Conservation (phyloP, 2,329 filamentous ascomycete species). For the Penicillium sp. region DNA sequence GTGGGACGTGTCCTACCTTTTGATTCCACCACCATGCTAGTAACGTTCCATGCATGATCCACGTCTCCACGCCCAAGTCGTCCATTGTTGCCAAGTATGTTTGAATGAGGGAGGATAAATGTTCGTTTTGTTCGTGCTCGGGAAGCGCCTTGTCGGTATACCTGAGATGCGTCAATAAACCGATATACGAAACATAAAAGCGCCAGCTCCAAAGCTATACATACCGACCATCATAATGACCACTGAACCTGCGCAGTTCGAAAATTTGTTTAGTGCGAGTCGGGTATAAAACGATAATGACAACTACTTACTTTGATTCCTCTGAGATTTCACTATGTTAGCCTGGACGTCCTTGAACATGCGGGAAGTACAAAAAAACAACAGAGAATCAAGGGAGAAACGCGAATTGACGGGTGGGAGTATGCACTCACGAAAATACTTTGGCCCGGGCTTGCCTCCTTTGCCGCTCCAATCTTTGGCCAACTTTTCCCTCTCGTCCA, state of each 20-base stretch:
- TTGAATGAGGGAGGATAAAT: conserved; percentile 51
- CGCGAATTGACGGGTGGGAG: neutral
- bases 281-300: neutral
- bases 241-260: conserved; percentile 41
- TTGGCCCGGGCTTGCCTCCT: conserved; percentile 38
- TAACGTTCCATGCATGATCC: conserved; percentile 61
- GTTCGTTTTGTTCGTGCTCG: conserved; percentile 44
- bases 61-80: conserved; percentile 55
- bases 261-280: neutral
- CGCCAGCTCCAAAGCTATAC: neutral
- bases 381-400: neutral
- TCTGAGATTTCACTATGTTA: conserved; percentile 24
- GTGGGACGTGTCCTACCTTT: conserved; percentile 28
- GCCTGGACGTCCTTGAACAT: conserved; percentile 5
- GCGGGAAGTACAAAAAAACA: conserved; percentile 7
- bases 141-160: conserved; percentile 48
- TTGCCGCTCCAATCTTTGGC: conserved; percentile 38
- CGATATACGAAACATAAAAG: neutral
- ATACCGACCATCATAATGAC: conserved; percentile 53
- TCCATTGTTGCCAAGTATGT: conserved; percentile 57
- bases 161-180: conserved; percentile 18
- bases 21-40: conserved; percentile 63
- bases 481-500: conserved; percentile 39
- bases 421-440: conserved; percentile 48
- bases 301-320: conserved; percentile 40